phyloP scores from a whole-genome alignment of 768 basidiomycete genomes.

The Trametes cingulata region DNA sequence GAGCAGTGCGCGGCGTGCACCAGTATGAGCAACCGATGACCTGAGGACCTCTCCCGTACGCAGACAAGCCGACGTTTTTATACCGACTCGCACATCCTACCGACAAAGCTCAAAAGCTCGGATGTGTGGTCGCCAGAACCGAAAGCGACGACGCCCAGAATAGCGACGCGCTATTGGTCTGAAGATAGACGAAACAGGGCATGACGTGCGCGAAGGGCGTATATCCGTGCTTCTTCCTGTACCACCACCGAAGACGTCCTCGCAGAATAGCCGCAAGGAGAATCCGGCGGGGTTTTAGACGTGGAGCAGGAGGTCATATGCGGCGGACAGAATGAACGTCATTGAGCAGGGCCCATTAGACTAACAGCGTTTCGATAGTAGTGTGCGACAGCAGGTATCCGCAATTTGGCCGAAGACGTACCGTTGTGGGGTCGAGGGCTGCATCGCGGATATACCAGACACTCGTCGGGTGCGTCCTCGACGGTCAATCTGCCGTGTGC shows the following conservation, averaged over 20 bases:
- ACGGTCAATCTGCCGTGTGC: not conserved
- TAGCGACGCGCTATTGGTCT: not conserved
- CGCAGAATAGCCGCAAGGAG: not conserved
- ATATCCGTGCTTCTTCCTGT: slow-evolving; percentile 17
- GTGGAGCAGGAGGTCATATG: slow-evolving; percentile 9
- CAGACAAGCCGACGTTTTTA: not conserved
- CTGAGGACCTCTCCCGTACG: not conserved
- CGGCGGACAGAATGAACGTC: not conserved
- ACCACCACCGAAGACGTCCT: not conserved
- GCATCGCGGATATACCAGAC: not conserved
- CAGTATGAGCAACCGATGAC: not conserved
- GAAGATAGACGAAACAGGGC: not conserved
- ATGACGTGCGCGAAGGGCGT: slow-evolving; percentile 12
- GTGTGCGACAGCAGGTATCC: not conserved
- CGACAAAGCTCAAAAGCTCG: slow-evolving; percentile 8
- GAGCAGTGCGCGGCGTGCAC: not conserved
- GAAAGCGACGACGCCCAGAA: not conserved
- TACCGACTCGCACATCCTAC: not conserved
- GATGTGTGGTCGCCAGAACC: slow-evolving; percentile 11
- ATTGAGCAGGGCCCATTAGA: not conserved
- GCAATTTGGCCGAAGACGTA: slow-evolving; percentile 12
- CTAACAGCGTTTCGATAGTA: not conserved
- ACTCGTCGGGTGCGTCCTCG: not conserved
- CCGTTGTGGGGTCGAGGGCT: not conserved
- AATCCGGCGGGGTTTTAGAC: not conserved